Base-by-base conservation (phyloP, 495 filamentous ascomycete species). In the Penicillium macrosclerotiorum region DNA sequence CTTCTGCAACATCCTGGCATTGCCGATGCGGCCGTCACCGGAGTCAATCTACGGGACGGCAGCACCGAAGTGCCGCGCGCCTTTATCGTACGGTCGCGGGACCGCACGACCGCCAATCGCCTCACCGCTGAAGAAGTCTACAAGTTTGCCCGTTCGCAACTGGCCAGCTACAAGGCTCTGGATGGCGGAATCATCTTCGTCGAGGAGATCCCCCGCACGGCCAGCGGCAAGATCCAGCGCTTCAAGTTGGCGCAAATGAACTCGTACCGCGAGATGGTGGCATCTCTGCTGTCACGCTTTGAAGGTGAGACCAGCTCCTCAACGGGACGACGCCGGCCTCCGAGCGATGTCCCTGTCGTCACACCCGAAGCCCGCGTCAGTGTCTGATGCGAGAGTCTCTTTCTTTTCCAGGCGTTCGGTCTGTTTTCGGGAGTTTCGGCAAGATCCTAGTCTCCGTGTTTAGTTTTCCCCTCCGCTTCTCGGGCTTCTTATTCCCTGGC, bases 1-100 rank as follows among this genome's bases (percentile, higher is more conserved):
- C 74, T 96, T 4, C 71, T 95, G 3, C 78, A 82, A 16, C 83
- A 86, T 45, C 80, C 80, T 3, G 72, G 75, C 0, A 77, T 95
- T 30, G 59, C 68, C 20, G 88, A 96, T 60, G 88, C 78, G 0
- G 90, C 85, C 0, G 88, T 96, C 8, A 82, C 91, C 6, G 89
- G 90, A 0, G 78, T 91, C 19, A 76, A 72, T 5, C 47, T 56
- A 8, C 62, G 56, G 14, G 60, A 72, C 29, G 75, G 76, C 5
- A 78, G 75, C 45, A 80, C 80, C 39, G 88, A 92, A 57, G 56
- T 82, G 5, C 88, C 88, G 1, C 76, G 84, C 43, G 87, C 86
- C 12, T 93, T 88, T 52, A 71, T 94, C 5, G 86, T 90, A 9
- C 73, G 70, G 8, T 66, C 71, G 11, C 64, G 60, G 20, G 57